Base-by-base conservation (phyloP, 306 rosid species). In the Rosa multiflora region DNA sequence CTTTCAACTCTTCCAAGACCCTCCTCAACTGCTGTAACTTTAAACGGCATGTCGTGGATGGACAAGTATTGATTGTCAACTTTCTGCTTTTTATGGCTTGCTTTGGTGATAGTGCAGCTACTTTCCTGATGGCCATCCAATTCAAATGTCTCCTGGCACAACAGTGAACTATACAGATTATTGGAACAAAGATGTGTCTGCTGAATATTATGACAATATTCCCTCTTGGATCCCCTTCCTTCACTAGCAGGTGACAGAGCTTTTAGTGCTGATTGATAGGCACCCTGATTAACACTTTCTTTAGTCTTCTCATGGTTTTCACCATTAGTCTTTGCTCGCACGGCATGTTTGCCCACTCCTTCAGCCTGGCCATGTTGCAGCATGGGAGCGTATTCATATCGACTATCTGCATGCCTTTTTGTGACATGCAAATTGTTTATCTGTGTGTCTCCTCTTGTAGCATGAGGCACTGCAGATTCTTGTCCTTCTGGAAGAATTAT, bases 151-250 rank as follows among this genome's bases (percentile, higher is more conserved):
- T 80, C 87, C 68, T 87, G 88, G 85, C 81, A 82, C 77, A 76
- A 72, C 32, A 46, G 62, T 76, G 90, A 80, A 76, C 79, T 67
- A 76, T 68, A 67, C 63, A 83, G 80, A 82, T 81, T 78, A 66
- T 58, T 82, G 78, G 84, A 70, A 11, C 76, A 69, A 72, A 48
- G 44, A 72, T 29, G 72, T 43, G 82, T 72, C 53, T 75, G 81
- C 77, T 83, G 78, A 53, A 42, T 71, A 37, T 86, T 79, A 21
- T 44, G 85, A 62, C 48, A 76, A 79, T 85, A 70, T 26, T 80
- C 86, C 83, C 92, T 85, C 87, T 88, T 86, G 77, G 83, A 80
- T 35, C 86, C 78, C 83, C 84, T 86, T 82, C 71, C 84, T 85
- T 80, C 82, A 63, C 8, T 55, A 73, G 86, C 82, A 75, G 82